Evolutionary conservation across 1,139 yeast species (phyloP).

Genomic region (Debaryomyces singareniensis): DNA sequence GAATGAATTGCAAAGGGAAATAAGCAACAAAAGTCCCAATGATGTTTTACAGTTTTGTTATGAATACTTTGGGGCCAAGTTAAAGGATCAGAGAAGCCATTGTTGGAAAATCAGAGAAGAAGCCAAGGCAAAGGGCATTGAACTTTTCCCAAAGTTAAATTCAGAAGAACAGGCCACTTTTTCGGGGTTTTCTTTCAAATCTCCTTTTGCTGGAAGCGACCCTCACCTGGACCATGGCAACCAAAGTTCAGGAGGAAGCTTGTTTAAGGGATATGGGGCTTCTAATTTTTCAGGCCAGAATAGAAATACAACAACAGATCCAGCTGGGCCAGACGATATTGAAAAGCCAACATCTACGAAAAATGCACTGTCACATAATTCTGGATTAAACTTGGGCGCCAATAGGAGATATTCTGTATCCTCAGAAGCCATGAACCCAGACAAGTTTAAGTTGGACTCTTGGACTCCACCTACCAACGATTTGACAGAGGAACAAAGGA

Average conservation of each 20-base stretch:
- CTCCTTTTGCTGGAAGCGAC: slow-evolving; percentile 59
- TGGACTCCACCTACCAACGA: slow-evolving; percentile 74
- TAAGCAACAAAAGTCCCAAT: slow-evolving; percentile 55
- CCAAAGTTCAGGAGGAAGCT: slow-evolving; percentile 9
- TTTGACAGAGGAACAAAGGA: slow-evolving; percentile 57
- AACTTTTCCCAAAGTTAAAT: slow-evolving; percentile 33
- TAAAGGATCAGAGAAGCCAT: slow-evolving; percentile 54
- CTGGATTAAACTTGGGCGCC: slow-evolving; percentile 64
- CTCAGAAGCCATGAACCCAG: slow-evolving; percentile 69
- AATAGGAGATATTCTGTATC: slow-evolving; percentile 83
- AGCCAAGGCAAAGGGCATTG: slow-evolving; percentile 49
- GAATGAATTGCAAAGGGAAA: slow-evolving; percentile 57
- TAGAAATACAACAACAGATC: slow-evolving; percentile 24
- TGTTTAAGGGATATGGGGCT: slow-evolving; percentile 30
- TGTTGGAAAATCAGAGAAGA: slow-evolving; percentile 48
- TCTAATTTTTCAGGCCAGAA: slow-evolving; percentile 21
- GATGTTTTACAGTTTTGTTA: slow-evolving; percentile 74
- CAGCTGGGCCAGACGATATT: slow-evolving; percentile 8
- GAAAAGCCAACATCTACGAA: slow-evolving; percentile 4
- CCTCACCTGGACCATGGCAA: slow-evolving; percentile 45
- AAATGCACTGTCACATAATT: slow-evolving; percentile 8
- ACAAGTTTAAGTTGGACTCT: slow-evolving; percentile 47
- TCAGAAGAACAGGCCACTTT: neutral
- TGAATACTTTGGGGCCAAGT: slow-evolving; percentile 56
- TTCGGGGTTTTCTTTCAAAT: slow-evolving; percentile 45